A percentile compares a stretch with the other conserved stretches of the same genome.
phyloP scores from a whole-genome alignment of 768 basidiomycete genomes.

The Chalciporus chontae region DNA sequence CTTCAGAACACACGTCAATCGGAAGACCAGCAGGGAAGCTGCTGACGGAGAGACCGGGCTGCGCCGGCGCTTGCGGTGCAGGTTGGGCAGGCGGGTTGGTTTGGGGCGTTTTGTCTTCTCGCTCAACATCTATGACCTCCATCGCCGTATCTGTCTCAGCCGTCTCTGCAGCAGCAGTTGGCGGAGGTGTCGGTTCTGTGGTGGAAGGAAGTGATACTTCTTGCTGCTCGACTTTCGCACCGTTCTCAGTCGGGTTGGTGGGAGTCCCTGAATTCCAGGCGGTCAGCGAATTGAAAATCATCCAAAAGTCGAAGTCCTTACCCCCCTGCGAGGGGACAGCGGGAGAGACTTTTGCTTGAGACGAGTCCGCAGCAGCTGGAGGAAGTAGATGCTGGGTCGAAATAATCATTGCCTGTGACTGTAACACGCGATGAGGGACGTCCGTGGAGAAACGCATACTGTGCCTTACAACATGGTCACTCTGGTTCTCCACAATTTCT shows the following conservation, averaged over 20 bases:
- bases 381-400: slow-evolving; percentile 79
- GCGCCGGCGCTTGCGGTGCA: slow-evolving; percentile 10
- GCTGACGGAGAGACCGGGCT: slow-evolving; percentile 23
- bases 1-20: slow-evolving; percentile 81
- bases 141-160: slow-evolving; percentile 32
- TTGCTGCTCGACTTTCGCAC: slow-evolving; percentile 32
- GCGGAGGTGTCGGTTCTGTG: slow-evolving; percentile 31
- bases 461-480: slow-evolving; percentile 48
- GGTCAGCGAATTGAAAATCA: neutral
- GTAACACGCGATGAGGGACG: slow-evolving; percentile 3
- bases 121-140: slow-evolving; percentile 49
- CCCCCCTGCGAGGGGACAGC: slow-evolving; percentile 27
- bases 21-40: slow-evolving; percentile 43
- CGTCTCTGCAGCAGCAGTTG: slow-evolving; percentile 18
- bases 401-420: slow-evolving; percentile 91
- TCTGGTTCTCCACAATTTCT: slow-evolving; percentile 60
- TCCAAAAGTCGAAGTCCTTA: slow-evolving; percentile 1
- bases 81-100: slow-evolving; percentile 27
- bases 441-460: neutral
- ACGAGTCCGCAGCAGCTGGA: slow-evolving; percentile 27
- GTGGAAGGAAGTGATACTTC: slow-evolving; percentile 32
- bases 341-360: slow-evolving; percentile 19
- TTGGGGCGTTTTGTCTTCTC: slow-evolving; percentile 34
- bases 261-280: slow-evolving; percentile 18
- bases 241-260: slow-evolving; percentile 19